Evolutionary conservation across 2,329 filamentous ascomycete species (phyloP), one percentile per base, ranked within the genome.

Genomic region (Stagonosporopsis cucurbitacearum): DNA sequence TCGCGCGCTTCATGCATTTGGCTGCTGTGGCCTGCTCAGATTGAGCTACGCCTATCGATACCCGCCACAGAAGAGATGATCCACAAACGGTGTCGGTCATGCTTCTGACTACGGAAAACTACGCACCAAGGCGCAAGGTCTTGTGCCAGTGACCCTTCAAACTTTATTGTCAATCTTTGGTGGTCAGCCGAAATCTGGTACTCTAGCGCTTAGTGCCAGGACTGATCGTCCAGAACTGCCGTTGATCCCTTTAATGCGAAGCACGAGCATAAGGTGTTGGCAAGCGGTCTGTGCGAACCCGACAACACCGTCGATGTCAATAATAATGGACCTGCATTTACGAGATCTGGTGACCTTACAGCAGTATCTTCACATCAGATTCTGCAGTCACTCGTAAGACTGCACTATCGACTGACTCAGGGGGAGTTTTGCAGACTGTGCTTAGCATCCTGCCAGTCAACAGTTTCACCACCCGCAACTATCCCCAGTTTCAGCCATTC

Each of bases 391-490:
- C 35, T 36, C 15, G 28, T 17, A 37, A 42, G 28, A 15, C 11
- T 36, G 36, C 28, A 35, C 36, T 39, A 33, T 30, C 33, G 39
- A 41, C 26, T 22, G 36, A 50, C 39, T 49, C 47, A 50, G 26
- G 23, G 26, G 32, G 36, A 9, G 8, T 41, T 22, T 32, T 23
- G 11, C 35, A 43, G 45, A 44, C 20, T 36, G 40, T 35, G 32
- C 37, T 37, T 54, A 54, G 51, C 23, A 11, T 44, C 17, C 25
- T 53, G 36, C 43, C 35, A 58, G 49, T 54, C 55, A 61, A 58
- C 58, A 58, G 58, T 65, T 60, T 66, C 61, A 64, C 54, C 54
- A 65, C 63, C 54, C 41, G 43, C 40, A 50, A 54, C 40, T 45
- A 54, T 32, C 41, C 47, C 53, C 50, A 54, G 51, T 50, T 50